Evolutionary conservation across 164 flowering plant genomes (phyloP).

Genomic region (Cinnamomum micranthum): DNA sequence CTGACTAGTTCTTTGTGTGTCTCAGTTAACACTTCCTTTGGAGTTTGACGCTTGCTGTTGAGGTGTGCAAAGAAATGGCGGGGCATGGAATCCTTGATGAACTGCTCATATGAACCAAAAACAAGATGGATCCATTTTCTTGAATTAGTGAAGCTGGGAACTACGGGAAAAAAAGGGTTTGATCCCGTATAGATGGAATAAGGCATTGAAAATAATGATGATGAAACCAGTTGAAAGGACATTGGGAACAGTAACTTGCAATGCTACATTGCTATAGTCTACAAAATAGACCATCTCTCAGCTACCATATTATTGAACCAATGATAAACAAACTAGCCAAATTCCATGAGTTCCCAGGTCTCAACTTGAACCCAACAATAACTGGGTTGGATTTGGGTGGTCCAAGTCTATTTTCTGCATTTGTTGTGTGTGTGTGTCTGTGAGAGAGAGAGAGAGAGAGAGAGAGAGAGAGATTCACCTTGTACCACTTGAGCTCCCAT

Average conservation of each 20-base stretch:
- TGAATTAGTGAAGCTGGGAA: background rate
- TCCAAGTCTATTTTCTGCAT: too few relatives aligned
- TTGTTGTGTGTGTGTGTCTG: too few relatives aligned
- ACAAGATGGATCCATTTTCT: background rate
- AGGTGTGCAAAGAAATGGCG: slow-evolving; percentile 7
- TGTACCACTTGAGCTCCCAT: slow-evolving; percentile 47
- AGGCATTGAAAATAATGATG: too few relatives aligned
- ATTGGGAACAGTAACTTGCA: background rate
- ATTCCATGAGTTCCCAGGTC: background rate
- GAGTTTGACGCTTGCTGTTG: slow-evolving; percentile 16
- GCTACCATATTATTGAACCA: background rate
- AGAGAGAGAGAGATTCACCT: slow-evolving; percentile 25
- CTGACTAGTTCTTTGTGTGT: slow-evolving; percentile 15
- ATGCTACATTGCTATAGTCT: background rate
- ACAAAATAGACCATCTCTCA: background rate
- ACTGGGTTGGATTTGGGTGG: too few relatives aligned
- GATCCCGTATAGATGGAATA: background rate
- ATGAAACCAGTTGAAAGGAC: background rate
- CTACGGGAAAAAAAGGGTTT: background rate
- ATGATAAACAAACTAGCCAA: too few relatives aligned
- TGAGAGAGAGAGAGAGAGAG: background rate
- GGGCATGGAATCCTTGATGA: slow-evolving; percentile 17
- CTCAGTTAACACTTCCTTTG: slow-evolving; percentile 19
- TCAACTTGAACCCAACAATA: background rate
- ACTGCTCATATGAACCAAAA: slow-evolving; percentile 10